phyloP scores from a whole-genome alignment of 1,284 basidiomycete genomes.

The Puccinia triticina region DNA sequence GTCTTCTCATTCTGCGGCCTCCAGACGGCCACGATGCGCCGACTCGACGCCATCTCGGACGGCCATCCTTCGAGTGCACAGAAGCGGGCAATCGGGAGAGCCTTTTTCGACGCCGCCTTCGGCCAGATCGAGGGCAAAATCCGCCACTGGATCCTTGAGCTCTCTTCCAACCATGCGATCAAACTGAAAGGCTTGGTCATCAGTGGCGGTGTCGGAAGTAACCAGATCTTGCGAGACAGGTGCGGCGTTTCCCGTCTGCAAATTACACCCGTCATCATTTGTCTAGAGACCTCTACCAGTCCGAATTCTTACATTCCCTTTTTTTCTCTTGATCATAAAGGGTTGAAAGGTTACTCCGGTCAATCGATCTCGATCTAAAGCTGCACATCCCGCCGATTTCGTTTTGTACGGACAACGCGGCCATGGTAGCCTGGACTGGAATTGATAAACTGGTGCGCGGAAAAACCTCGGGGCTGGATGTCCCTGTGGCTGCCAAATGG shows the following conservation, averaged over 20 bases:
- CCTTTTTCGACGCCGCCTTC: conserved; percentile 74
- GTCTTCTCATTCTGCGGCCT: conserved; percentile 45
- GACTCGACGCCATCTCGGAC: not conserved
- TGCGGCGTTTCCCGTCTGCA: conserved; percentile 59
- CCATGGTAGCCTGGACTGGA: conserved; percentile 89
- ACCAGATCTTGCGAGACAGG: conserved; percentile 70
- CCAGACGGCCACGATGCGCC: conserved; percentile 25
- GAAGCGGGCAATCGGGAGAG: conserved; percentile 65
- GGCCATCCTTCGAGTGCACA: conserved; percentile 20
- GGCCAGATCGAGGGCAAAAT: conserved; percentile 77
- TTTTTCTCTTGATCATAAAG: not conserved
- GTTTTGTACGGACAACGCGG: conserved; percentile 75
- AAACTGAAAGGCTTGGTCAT: conserved; percentile 67
- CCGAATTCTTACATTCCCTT: not conserved
- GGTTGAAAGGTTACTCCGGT: conserved; percentile 3
- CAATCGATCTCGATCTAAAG: conserved; percentile 14
- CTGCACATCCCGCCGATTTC: conserved; percentile 34
- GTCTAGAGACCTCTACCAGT: not conserved
- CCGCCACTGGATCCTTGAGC: conserved; percentile 66
- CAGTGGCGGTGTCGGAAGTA: conserved; percentile 88
- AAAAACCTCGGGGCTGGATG: conserved; percentile 62
- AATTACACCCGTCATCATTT: not conserved
- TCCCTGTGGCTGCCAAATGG: conserved; percentile 34
- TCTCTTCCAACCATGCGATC: conserved; percentile 62
- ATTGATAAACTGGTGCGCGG: conserved; percentile 73